Evolutionary conservation across 2,329 filamentous ascomycete species (phyloP), one percentile per base, ranked within the genome.

Genomic region (Fusarium sp.): DNA sequence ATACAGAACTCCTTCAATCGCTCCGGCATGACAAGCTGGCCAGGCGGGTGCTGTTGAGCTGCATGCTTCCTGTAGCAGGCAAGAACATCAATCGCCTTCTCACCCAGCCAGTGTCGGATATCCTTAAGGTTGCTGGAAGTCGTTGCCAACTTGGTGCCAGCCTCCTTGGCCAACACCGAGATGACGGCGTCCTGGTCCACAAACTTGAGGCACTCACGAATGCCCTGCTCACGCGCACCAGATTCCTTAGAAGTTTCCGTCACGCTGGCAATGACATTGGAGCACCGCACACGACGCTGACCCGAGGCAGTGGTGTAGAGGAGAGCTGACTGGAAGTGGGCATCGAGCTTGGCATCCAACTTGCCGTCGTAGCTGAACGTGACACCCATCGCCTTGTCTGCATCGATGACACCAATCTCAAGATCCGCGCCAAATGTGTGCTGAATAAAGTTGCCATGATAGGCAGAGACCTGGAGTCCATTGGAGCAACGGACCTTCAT

Each of bases 401-500:
- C 92, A 81, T 98, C 97, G 61, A 98, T 91, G 61, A 94, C 90
- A 32, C 97, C 97, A 78, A 99, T 94, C 81, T 99, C 95, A 52
- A 99, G 89, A 83, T 99, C 97, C 4, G 95, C 95, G 12, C 95
- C 95, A 80, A 98, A 97, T 0, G 94, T 97, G 84, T 98, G 95
- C 80, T 99, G 97, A 60, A 97, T 90, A 81, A 98, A 99, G 84
- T 97, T 98, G 76, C 97, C 97, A 79, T 98, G 95, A 80, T 99
- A 99, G n/a, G 91, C 90, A 17, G 94, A 91, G 17, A 99, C 93
- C 81, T 99, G 97, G 62, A 99, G 87, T 20, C 97, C 97, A 78
- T 98, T 99, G 20, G 95, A 98, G 85, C 97, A 99, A 71, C 97
- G 93, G 67, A 99, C 96, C 87, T 99, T 99, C 94, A 99, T 97